These are phyloP conservation scores for Leptographium wingfieldii DNA, from an alignment of 2,329 filamentous ascomycete genomes.

Conservation along the genomic window DNA sequence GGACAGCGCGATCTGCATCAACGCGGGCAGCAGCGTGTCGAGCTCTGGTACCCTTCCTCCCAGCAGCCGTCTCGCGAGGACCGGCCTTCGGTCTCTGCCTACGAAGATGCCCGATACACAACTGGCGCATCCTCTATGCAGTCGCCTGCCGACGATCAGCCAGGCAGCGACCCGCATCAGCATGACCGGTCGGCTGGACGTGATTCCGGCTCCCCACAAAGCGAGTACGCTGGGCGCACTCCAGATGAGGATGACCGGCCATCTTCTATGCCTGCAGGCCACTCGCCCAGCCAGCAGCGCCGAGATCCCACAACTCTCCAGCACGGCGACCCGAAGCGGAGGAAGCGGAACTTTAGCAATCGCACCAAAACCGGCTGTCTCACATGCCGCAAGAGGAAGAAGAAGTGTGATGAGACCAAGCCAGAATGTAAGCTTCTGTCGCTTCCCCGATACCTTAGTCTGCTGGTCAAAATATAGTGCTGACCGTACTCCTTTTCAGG, in stretches of 20 bases:
- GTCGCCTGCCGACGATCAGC: constrained; percentile 32
- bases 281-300: constrained; percentile 31
- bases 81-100: constrained; percentile 31
- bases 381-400: constrained; percentile 84
- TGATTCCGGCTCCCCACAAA: constrained; percentile 30
- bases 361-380: constrained; percentile 91
- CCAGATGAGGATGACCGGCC: constrained; percentile 40
- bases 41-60: constrained; percentile 31
- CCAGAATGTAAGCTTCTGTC: constrained; percentile 61
- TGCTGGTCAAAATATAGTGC: not conserved
- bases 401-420: constrained; percentile 94
- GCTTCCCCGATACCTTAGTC: not conserved
- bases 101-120: constrained; percentile 32
- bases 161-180: constrained; percentile 25
- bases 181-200: constrained; percentile 5
- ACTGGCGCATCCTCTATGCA: constrained; percentile 31
- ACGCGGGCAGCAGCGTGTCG: constrained; percentile 23
- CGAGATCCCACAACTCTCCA: constrained; percentile 28
- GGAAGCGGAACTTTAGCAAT: constrained; percentile 80
- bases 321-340: constrained; percentile 52
- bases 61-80: constrained; percentile 34
- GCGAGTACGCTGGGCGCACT: constrained; percentile 39
- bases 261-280: constrained; percentile 28
- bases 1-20: constrained; percentile 6
- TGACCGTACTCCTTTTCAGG: constrained; percentile 32